phyloP scores from a whole-genome alignment of 192 early-diverging fungal species.

The Lobosporangium transversale region DNA sequence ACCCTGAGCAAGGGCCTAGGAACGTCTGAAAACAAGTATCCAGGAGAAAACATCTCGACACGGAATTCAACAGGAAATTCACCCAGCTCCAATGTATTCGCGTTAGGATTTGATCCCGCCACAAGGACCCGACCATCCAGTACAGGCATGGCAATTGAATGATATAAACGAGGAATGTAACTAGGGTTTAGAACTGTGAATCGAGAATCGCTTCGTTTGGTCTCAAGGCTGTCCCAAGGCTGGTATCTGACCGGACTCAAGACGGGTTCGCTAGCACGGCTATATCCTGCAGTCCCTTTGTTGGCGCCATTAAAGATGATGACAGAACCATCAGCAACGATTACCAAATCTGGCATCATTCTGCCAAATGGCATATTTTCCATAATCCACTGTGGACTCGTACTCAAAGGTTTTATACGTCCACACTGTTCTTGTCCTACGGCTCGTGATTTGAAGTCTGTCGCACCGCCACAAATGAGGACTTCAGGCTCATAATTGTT shows the following conservation, averaged over 20 bases:
- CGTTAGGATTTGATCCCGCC: conserved; percentile 55
- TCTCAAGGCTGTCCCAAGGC: conserved; percentile 40
- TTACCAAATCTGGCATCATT: conserved; percentile 61
- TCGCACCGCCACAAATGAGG: conserved; percentile 69
- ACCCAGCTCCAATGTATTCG: conserved; percentile 11
- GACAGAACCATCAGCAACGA: conserved; percentile 63
- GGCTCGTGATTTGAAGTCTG: conserved; percentile 23
- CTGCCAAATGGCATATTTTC: conserved; percentile 53
- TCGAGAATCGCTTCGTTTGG: conserved; percentile 3
- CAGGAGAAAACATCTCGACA: conserved; percentile 66
- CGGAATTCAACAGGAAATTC: conserved; percentile 64
- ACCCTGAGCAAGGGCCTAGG: conserved; percentile 50
- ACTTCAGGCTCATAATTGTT: conserved; percentile 67
- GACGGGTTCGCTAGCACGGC: conserved; percentile 54
- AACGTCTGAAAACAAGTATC: conserved; percentile 57
- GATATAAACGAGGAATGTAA: conserved; percentile 69
- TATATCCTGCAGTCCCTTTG: conserved; percentile 64
- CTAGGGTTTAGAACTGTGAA: conserved; percentile 50
- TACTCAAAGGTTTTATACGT: conserved; percentile 52
- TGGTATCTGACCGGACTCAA: conserved; percentile 64
- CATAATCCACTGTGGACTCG: conserved; percentile 57
- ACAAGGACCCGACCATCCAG: conserved; percentile 57
- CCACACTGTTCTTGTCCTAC: conserved; percentile 60
- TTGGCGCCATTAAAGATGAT: conserved; percentile 70
- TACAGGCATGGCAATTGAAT: conserved; percentile 62